Percentiles rank a stretch among this genome's conserved stretches.
phyloP scores from a whole-genome alignment of 495 filamentous ascomycete genomes.

The Podospora fimiseda region DNA sequence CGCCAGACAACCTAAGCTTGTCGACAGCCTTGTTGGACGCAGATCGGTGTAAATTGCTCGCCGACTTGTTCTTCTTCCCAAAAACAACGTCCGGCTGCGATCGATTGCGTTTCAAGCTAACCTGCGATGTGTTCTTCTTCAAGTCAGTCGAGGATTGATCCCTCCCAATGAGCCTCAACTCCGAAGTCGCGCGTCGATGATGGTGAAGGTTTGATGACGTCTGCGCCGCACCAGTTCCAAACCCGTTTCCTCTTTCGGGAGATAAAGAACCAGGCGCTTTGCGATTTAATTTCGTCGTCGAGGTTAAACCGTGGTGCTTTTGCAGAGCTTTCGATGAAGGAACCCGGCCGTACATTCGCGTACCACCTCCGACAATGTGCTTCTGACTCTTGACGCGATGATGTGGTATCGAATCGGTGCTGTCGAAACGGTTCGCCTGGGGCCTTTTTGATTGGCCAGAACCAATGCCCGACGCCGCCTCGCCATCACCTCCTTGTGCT shows the following conservation, averaged over 20 bases:
- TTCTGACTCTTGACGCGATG: conserved; percentile 36
- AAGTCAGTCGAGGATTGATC: conserved; percentile 33
- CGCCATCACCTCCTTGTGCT: conserved; percentile 28
- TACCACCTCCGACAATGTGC: conserved; percentile 40
- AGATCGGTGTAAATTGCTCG: conserved; percentile 39
- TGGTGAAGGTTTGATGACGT: conserved; percentile 34
- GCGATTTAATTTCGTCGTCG: conserved; percentile 37
- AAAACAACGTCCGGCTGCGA: conserved; percentile 46
- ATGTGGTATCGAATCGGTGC: conserved; percentile 30
- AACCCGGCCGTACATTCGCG: conserved; percentile 36
- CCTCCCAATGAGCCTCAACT: conserved; percentile 30
- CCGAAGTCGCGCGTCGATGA: conserved; percentile 41
- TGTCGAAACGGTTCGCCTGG: conserved; percentile 29
- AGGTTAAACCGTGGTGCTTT: conserved; percentile 35
- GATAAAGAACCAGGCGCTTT: conserved; percentile 27
- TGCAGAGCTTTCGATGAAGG: conserved; percentile 42
- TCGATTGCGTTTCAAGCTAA: conserved; percentile 42
- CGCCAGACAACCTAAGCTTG: conserved; percentile 26
- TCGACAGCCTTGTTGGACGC: conserved; percentile 35
- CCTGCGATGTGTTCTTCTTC: conserved; percentile 41
- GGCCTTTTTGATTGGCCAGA: conserved; percentile 47
- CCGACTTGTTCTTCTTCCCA: conserved; percentile 41
- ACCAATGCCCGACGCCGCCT: conserved; percentile 22
- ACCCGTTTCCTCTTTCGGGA: conserved; percentile 25
- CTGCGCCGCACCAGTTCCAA: conserved; percentile 24